These are phyloP conservation scores for Pinus tabuliformis DNA, from an alignment of 75 land plant species.

Conservation along the genomic window DNA sequence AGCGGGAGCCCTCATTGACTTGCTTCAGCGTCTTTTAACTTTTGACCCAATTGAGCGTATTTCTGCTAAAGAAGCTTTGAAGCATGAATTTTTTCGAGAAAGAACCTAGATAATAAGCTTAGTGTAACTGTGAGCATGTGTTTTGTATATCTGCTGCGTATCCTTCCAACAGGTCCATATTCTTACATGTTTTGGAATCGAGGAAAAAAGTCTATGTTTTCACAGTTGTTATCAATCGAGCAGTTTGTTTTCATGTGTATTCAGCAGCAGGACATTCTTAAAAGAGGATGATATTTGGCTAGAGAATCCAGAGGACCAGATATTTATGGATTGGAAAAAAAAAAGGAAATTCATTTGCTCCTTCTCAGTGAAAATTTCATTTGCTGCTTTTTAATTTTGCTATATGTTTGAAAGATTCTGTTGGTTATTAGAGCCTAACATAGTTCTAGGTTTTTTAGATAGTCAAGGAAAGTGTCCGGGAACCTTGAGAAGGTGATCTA, in stretches of 20 bases:
- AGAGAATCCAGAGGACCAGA: no score
- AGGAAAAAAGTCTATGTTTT: not conserved
- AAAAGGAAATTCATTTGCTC: no score
- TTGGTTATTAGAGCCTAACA: no score
- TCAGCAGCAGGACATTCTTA: not conserved
- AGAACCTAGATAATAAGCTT: not conserved
- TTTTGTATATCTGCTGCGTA: not conserved
- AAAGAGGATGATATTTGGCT: no score
- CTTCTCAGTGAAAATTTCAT: no score
- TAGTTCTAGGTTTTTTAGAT: no score
- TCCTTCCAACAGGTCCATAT: not conserved
- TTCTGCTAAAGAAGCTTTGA: slow-evolving; percentile 32
- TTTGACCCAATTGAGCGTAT: slow-evolving; percentile 28
- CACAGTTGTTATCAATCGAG: not conserved
- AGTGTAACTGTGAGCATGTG: not conserved
- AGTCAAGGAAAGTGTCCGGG: no score
- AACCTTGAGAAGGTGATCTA: no score
- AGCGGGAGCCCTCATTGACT: slow-evolving; percentile 24
- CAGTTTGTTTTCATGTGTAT: not conserved
- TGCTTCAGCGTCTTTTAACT: slow-evolving; percentile 33
- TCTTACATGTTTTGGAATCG: not conserved
- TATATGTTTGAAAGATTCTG: no score
- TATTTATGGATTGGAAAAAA: no score
- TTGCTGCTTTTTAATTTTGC: no score
- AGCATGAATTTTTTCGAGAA: slow-evolving; percentile 31